phyloP scores from a whole-genome alignment of 2,329 filamentous ascomycete genomes.

The Diaporthe aspalathi region DNA sequence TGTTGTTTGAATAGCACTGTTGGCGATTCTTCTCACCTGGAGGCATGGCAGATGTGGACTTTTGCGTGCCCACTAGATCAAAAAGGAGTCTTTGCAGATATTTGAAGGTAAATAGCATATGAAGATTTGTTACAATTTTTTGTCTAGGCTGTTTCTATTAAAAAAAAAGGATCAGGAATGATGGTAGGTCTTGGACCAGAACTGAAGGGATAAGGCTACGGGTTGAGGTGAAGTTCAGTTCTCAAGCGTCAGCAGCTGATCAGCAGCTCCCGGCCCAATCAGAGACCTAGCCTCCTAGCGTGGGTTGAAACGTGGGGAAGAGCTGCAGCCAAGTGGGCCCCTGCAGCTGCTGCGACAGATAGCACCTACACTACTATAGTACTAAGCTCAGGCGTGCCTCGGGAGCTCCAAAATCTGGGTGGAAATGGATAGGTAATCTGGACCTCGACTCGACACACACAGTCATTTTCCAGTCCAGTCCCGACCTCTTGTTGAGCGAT shows the following conservation, averaged over 20 bases:
- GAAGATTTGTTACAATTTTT: no score
- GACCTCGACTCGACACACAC: constrained; percentile 7
- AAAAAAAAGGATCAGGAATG: no score
- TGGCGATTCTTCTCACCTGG: neutral
- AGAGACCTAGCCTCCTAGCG: no score
- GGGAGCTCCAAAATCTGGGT: constrained; percentile 29
- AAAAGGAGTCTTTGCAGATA: no score
- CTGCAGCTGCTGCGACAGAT: constrained; percentile 8
- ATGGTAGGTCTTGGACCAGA: no score
- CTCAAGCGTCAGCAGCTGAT: no score
- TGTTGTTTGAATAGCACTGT: neutral
- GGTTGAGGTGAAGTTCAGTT: no score
- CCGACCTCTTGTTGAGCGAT: constrained; percentile 32
- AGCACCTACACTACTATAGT: neutral
- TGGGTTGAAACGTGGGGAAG: neutral
- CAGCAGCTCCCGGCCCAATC: no score
- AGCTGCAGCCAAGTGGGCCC: constrained; percentile 18
- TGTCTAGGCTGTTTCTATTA: no score
- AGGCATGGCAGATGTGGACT: neutral
- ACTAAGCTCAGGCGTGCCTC: constrained; percentile 7
- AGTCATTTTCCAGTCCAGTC: constrained; percentile 31
- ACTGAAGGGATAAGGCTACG: no score
- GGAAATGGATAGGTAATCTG: constrained; percentile 7
- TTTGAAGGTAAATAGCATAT: no score
- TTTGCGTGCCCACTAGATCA: no score